These are phyloP conservation scores for Coemansia furcata DNA, from an alignment of 192 early-diverging fungal genomes.

Conservation along the genomic window DNA sequence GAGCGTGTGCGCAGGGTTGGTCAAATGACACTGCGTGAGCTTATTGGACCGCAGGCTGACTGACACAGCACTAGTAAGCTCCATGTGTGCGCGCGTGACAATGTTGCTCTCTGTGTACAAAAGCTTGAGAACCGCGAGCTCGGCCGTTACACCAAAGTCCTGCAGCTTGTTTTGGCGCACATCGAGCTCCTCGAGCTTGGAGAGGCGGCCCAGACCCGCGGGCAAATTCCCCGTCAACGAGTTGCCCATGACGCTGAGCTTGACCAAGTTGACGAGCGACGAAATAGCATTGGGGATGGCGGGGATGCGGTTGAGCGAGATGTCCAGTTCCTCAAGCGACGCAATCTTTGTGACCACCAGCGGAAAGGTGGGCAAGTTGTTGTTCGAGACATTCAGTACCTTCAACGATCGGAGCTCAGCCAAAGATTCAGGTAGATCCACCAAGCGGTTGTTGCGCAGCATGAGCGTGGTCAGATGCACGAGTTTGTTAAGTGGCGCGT, in stretches of 20 bases:
- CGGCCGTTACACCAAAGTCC: slow-evolving; percentile 59
- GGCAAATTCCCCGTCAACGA: slow-evolving; percentile 70
- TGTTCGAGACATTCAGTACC: slow-evolving; percentile 75
- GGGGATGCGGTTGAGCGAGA: slow-evolving; percentile 82
- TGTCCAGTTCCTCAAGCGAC: slow-evolving; percentile 67
- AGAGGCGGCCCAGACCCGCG: slow-evolving; percentile 55
- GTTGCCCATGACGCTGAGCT: slow-evolving; percentile 75
- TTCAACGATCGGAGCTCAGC: slow-evolving; percentile 59
- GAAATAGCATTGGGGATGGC: slow-evolving; percentile 71
- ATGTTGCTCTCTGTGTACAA: slow-evolving; percentile 72
- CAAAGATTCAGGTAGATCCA: slow-evolving; percentile 66
- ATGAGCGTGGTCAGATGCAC: slow-evolving; percentile 59
- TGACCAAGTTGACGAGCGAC: slow-evolving; percentile 57
- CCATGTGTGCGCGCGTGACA: slow-evolving; percentile 61
- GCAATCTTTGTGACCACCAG: slow-evolving; percentile 59
- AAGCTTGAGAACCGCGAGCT: slow-evolving; percentile 59
- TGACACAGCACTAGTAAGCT: slow-evolving; percentile 56
- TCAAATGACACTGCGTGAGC: slow-evolving; percentile 65
- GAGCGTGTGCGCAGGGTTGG: slow-evolving; percentile 43
- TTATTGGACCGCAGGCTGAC: slow-evolving; percentile 67
- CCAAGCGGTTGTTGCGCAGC: slow-evolving; percentile 72
- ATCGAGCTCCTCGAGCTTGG: slow-evolving; percentile 69
- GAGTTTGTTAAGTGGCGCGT: slow-evolving; percentile 64
- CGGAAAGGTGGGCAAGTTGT: slow-evolving; percentile 72
- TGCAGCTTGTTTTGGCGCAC: slow-evolving; percentile 79